phyloP scores from a whole-genome alignment of 805 yeast species.

The Metschnikowia lachancei region DNA sequence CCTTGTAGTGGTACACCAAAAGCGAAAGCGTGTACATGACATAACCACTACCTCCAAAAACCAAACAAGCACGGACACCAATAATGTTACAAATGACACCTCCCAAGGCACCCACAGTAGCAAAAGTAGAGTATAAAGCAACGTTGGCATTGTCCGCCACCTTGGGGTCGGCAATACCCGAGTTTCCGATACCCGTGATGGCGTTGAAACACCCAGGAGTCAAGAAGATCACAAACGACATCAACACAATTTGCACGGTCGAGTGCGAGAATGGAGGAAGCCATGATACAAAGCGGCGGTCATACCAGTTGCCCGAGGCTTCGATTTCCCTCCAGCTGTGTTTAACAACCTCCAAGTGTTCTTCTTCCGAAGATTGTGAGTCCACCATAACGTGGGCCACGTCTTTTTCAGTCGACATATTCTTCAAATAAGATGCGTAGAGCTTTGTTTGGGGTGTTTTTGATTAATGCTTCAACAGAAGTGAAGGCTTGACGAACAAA shows the following conservation, averaged over 20 bases:
- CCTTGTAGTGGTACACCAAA: slow-evolving; percentile 45
- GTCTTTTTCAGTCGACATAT: slow-evolving; percentile 11
- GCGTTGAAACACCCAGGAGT: slow-evolving; percentile 57
- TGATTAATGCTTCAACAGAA: no score
- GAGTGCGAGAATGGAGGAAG: slow-evolving; percentile 39
- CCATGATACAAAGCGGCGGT: slow-evolving; percentile 24
- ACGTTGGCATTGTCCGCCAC: slow-evolving; percentile 49
- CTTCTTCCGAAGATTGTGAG: slow-evolving; percentile 7
- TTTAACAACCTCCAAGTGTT: slow-evolving; percentile 11
- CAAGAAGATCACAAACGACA: slow-evolving; percentile 47
- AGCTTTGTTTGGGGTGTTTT: no score
- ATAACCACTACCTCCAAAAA: slow-evolving; percentile 56
- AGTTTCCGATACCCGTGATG: slow-evolving; percentile 49
- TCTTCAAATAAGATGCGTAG: background rate
- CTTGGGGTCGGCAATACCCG: slow-evolving; percentile 37
- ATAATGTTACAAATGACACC: slow-evolving; percentile 53
- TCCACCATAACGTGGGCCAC: slow-evolving; percentile 8
- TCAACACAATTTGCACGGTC: slow-evolving; percentile 43
- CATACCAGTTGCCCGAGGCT: slow-evolving; percentile 42
- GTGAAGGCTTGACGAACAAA: no score
- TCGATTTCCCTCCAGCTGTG: slow-evolving; percentile 29
- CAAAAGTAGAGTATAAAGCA: slow-evolving; percentile 54
- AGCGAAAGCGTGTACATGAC: slow-evolving; percentile 52
- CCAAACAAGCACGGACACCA: slow-evolving; percentile 45
- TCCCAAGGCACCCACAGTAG: slow-evolving; percentile 55